Percentiles rank a stretch among this genome's conserved stretches.
Evolutionary conservation across 2,329 filamentous ascomycete species (phyloP).

Genomic region (Balansia obtecta): DNA sequence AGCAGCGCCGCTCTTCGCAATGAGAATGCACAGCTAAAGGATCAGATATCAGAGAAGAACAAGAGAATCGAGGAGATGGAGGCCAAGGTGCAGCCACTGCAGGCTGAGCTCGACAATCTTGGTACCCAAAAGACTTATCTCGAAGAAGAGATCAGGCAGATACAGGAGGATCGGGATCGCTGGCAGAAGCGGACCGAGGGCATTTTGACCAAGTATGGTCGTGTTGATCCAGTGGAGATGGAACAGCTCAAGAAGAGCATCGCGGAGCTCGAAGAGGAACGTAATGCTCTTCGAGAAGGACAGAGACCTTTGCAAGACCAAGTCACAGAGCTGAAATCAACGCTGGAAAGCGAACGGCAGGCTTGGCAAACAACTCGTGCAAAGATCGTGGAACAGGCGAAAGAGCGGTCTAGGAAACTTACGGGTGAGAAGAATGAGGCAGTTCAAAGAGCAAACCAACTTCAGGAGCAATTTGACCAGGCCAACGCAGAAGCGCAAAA

Average conservation of each 20-base stretch:
- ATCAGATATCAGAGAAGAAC: conserved; percentile 62
- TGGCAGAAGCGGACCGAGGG: conserved; percentile 95
- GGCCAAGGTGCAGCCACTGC: conserved; percentile 66
- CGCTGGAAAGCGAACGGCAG: conserved; percentile 40
- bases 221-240: conserved; percentile 85
- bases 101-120: conserved; percentile 67
- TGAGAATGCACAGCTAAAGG: conserved; percentile 69
- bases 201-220: conserved; percentile 91
- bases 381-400: conserved; percentile 49
- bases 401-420: conserved; percentile 44
- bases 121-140: conserved; percentile 71
- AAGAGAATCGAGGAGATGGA: conserved; percentile 63
- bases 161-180: conserved; percentile 83
- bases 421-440: conserved; percentile 41
- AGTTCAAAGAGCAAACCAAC: conserved; percentile 36
- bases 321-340: conserved; percentile 37
- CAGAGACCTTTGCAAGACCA: conserved; percentile 40
- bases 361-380: conserved; percentile 40
- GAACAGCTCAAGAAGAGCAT: conserved; percentile 78
- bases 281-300: conserved; percentile 40
- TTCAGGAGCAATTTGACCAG: conserved; percentile 37
- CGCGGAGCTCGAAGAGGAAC: conserved; percentile 50
- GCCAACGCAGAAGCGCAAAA: conserved; percentile 37
- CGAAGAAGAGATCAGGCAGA: conserved; percentile 75
- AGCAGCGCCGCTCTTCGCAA: conserved; percentile 85